Conservation (phyloP, 805 yeast genomes). For the Barnettozyma wickerhamii region DNA sequence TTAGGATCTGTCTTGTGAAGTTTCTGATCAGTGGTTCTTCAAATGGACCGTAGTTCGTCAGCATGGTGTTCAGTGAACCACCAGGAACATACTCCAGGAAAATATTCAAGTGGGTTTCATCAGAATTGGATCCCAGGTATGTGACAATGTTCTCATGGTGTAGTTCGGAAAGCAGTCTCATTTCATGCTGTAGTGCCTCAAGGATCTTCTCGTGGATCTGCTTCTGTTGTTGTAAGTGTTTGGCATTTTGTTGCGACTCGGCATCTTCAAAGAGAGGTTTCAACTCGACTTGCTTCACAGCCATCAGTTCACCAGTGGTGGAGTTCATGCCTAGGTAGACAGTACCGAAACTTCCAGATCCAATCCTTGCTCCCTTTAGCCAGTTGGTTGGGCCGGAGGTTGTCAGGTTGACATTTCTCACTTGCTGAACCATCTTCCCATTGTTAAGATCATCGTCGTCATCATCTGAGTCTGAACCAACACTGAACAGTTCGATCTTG, state of each 20-base stretch:
- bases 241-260: slow-evolving; percentile 22
- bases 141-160: slow-evolving; percentile 92
- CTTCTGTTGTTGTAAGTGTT: slow-evolving; percentile 25
- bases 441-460: slow-evolving; percentile 3
- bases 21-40: slow-evolving; percentile 72
- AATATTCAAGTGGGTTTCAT: slow-evolving; percentile 67
- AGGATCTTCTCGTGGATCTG: slow-evolving; percentile 52
- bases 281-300: slow-evolving; percentile 88
- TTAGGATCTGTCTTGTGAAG: slow-evolving; percentile 70
- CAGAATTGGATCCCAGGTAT: slow-evolving; percentile 83
- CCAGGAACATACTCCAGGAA: slow-evolving; percentile 75
- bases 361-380: slow-evolving; percentile 91
- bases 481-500: slow-evolving; percentile 24
- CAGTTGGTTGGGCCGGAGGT: slow-evolving; percentile 68
- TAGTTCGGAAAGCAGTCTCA: slow-evolving; percentile 67
- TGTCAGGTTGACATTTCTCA: slow-evolving; percentile 12
- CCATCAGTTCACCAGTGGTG: slow-evolving; percentile 91
- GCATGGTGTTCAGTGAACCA: slow-evolving; percentile 67
- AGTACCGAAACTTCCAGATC: slow-evolving; percentile 92
- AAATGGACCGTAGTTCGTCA: slow-evolving; percentile 70
- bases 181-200: slow-evolving; percentile 79
- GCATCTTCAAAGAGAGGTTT: slow-evolving; percentile 39
- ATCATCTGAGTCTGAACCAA: slow-evolving; percentile 21
- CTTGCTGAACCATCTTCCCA: slow-evolving; percentile 3
- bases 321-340: slow-evolving; percentile 92